Conservation (phyloP, 2,329 filamentous ascomycete species). For the Pyricularia sp. region DNA sequence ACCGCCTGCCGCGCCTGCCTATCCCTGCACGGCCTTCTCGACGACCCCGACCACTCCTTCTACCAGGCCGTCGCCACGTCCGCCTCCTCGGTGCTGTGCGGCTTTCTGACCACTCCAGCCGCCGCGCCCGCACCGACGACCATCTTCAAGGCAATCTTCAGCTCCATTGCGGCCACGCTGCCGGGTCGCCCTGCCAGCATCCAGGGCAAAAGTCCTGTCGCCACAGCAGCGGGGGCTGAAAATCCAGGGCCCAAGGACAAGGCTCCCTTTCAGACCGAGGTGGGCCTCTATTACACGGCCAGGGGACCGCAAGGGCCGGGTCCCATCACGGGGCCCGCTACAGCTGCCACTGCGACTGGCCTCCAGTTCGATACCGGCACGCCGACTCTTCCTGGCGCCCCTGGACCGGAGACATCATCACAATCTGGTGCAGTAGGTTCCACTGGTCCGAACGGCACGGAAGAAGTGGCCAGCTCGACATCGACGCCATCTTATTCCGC, state of each 20-base stretch:
- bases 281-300: slow-evolving; percentile 30
- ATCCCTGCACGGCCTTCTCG: slow-evolving; percentile 26
- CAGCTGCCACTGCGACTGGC: slow-evolving; percentile 22
- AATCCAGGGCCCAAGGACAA: slow-evolving; percentile 14
- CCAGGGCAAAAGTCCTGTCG: slow-evolving; percentile 9
- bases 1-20: slow-evolving; percentile 29
- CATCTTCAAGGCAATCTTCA: slow-evolving; percentile 23
- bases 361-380: slow-evolving; percentile 8
- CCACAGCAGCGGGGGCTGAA: slow-evolving; percentile 11
- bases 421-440: not conserved
- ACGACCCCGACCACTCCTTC: slow-evolving; percentile 20
- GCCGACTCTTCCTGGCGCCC: slow-evolving; percentile 1
- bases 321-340: slow-evolving; percentile 29
- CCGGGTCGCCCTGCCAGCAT: slow-evolving; percentile 13
- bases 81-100: slow-evolving; percentile 25
- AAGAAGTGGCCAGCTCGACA: not conserved
- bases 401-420: not conserved
- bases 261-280: slow-evolving; percentile 24
- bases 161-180: slow-evolving; percentile 17
- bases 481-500: not conserved
- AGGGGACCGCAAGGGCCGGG: slow-evolving; percentile 18
- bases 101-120: slow-evolving; percentile 5
- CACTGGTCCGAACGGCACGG: not conserved
- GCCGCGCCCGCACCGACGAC: slow-evolving; percentile 22
- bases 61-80: slow-evolving; percentile 23